phyloP scores from a whole-genome alignment of 2,329 filamentous ascomycete genomes.

The Teratosphaeria destructans region DNA sequence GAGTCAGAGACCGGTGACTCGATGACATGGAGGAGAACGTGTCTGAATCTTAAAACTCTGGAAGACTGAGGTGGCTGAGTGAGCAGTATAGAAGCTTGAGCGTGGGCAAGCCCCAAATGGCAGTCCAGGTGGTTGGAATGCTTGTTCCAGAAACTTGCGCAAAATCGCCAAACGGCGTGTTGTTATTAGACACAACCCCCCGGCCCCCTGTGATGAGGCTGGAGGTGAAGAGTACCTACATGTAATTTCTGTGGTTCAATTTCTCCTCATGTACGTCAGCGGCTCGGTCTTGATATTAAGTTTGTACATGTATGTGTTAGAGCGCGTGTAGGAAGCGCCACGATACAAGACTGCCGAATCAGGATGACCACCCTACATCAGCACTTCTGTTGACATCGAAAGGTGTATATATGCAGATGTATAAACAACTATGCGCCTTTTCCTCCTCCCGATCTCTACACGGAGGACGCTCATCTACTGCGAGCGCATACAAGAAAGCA shows the following conservation, averaged over 20 bases:
- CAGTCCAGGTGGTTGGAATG: not conserved
- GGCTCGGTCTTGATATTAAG: too few relatives aligned
- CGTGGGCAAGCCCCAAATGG: not conserved
- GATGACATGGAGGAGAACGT: not conserved
- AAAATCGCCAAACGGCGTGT: not conserved
- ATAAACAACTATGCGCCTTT: constrained; percentile 63
- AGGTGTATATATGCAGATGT: not conserved
- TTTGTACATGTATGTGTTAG: too few relatives aligned
- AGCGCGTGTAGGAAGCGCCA: not conserved
- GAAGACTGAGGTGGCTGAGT: not conserved
- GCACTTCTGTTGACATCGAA: not conserved
- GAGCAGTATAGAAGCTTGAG: not conserved
- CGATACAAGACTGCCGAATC: not conserved
- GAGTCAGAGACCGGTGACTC: not conserved
- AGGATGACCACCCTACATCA: not conserved
- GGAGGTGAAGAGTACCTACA: too few relatives aligned
- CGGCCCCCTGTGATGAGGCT: too few relatives aligned
- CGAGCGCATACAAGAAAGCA: constrained; percentile 48
- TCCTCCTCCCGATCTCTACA: constrained; percentile 85
- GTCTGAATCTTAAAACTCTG: not conserved
- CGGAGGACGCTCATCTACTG: constrained; percentile 86
- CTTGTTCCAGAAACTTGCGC: not conserved
- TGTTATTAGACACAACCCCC: not conserved
- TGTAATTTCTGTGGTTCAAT: too few relatives aligned
- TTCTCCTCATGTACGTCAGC: too few relatives aligned